Evolutionary conservation across 495 filamentous ascomycete species (phyloP).

Genomic region (Talaromyces thailandensis): DNA sequence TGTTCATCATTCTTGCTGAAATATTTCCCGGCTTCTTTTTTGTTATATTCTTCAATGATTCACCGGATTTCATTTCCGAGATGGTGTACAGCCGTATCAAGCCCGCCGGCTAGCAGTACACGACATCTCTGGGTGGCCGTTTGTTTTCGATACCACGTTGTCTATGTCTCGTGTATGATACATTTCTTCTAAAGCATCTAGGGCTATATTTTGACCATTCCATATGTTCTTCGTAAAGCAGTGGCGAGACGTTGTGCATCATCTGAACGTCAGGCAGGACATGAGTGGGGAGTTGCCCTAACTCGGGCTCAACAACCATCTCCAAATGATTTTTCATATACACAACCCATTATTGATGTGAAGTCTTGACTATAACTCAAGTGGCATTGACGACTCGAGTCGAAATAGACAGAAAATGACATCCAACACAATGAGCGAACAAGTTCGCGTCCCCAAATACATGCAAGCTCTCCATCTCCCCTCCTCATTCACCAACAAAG

Average conservation of each 20-base stretch:
- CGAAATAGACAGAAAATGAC: neutral
- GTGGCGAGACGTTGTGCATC: slow-evolving; percentile 1
- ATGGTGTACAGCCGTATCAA: neutral
- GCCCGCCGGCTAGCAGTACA: neutral
- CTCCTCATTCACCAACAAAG: slow-evolving; percentile 13
- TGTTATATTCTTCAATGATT: neutral
- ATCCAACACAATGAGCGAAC: slow-evolving; percentile 24
- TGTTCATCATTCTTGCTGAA: slow-evolving; percentile 8
- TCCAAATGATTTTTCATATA: neutral
- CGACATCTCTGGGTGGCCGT: neutral
- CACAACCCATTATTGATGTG: neutral
- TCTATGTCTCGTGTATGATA: neutral
- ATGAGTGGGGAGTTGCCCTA: neutral
- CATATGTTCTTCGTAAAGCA: neutral
- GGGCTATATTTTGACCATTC: neutral
- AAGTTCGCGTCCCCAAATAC: slow-evolving; percentile 22
- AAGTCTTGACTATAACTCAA: neutral
- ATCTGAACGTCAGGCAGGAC: neutral
- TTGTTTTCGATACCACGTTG: neutral
- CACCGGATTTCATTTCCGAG: neutral
- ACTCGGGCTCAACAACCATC: neutral
- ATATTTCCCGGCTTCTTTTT: no score
- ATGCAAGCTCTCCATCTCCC: slow-evolving; percentile 35
- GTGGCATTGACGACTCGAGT: neutral
- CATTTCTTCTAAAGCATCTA: neutral